Percentiles rank a stretch among this genome's conserved stretches.
Conservation (phyloP, 192 early-diverging fungal species). For the Chytriomyces sp. region DNA sequence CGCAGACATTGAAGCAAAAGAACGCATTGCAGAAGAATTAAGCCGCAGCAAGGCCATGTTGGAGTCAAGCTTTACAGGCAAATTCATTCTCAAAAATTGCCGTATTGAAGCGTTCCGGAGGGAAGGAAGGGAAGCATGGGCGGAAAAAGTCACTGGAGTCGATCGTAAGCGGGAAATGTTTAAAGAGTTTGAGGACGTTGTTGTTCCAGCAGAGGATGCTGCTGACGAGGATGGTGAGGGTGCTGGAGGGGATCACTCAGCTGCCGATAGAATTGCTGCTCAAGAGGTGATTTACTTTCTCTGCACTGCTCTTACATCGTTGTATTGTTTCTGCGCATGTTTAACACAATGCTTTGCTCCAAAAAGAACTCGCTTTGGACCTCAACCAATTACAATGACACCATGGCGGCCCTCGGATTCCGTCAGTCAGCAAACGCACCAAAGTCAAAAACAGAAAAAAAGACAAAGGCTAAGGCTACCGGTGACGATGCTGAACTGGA, state of each 20-base stretch:
- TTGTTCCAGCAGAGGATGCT: slow-evolving; percentile 54
- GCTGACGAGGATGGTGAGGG: slow-evolving; percentile 33
- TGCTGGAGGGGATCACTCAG: not conserved
- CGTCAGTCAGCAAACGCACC: slow-evolving; percentile 39
- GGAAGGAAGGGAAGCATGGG: slow-evolving; percentile 75
- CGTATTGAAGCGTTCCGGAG: slow-evolving; percentile 76
- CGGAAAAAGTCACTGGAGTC: slow-evolving; percentile 69
- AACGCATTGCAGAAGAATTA: slow-evolving; percentile 76
- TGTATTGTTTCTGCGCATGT: not conserved
- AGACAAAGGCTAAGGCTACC: slow-evolving; percentile 29
- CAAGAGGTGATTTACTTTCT: slow-evolving; percentile 37
- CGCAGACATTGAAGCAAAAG: slow-evolving; percentile 75
- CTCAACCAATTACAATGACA: slow-evolving; percentile 47
- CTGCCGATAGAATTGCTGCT: not conserved
- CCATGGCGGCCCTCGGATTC: slow-evolving; percentile 64
- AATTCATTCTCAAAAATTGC: slow-evolving; percentile 79
- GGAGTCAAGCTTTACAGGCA: slow-evolving; percentile 69
- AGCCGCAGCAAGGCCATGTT: slow-evolving; percentile 59
- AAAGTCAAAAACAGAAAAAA: slow-evolving; percentile 57
- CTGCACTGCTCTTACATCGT: not conserved
- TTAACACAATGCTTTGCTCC: too few species aligned
- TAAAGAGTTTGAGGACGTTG: slow-evolving; percentile 64
- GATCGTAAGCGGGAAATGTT: slow-evolving; percentile 82
- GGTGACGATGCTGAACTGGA: slow-evolving; percentile 36
- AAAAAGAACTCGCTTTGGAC: slow-evolving; percentile 38